Conservation (phyloP, 1,139 yeast species). For the Pichia sp. region DNA sequence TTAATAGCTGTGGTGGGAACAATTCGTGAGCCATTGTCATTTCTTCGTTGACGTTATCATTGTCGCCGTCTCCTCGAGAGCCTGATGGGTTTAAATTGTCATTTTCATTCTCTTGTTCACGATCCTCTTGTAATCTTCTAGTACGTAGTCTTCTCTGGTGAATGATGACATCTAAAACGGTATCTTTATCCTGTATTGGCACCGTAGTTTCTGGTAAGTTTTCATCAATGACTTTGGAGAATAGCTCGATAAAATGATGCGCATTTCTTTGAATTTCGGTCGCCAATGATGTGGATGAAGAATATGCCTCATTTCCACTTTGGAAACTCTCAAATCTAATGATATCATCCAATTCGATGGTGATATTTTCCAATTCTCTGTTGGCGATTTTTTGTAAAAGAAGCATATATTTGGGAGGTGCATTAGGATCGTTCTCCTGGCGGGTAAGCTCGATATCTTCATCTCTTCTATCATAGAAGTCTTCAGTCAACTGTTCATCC, state of each 20-base stretch:
- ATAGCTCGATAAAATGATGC: constrained; percentile 69
- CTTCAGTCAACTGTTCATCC: constrained; percentile 11
- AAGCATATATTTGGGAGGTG: constrained; percentile 69
- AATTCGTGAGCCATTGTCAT: constrained; percentile 28
- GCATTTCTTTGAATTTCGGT: constrained; percentile 65
- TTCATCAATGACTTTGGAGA: constrained; percentile 68
- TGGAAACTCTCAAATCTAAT: constrained; percentile 47
- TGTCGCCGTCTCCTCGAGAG: constrained; percentile 13
- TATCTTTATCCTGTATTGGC: constrained; percentile 75
- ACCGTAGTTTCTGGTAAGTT: constrained; percentile 76
- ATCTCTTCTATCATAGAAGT: constrained; percentile 28
- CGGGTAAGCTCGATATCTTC: constrained; percentile 15
- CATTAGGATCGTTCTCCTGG: constrained; percentile 22
- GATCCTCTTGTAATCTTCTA: constrained; percentile 62
- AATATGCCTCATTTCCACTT: constrained; percentile 11
- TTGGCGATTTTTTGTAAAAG: constrained; percentile 78
- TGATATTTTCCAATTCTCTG: constrained; percentile 62
- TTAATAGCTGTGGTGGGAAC: constrained; percentile 80
- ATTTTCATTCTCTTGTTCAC: constrained; percentile 41
- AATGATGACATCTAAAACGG: constrained; percentile 86
- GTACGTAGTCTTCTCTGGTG: constrained; percentile 86
- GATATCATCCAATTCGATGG: constrained; percentile 80
- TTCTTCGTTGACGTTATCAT: constrained; percentile 24
- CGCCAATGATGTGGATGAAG: constrained; percentile 31
- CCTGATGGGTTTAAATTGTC: constrained; percentile 28